These are phyloP conservation scores for Apiospora aurea DNA, from an alignment of 2,329 filamentous ascomycete species.

Conservation along the genomic window DNA sequence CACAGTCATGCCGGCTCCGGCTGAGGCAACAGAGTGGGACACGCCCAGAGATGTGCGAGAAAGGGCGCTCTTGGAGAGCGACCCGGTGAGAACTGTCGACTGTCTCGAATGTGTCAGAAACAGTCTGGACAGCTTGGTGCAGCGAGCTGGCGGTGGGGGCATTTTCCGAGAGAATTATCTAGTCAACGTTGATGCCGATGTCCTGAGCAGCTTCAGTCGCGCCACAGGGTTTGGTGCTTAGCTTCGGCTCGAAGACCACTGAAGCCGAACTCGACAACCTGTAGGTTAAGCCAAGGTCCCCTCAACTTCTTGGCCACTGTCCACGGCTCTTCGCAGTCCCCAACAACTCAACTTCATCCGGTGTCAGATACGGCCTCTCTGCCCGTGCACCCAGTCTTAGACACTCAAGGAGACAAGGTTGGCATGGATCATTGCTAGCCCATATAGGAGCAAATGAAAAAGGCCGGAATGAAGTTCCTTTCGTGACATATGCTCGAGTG, in stretches of 20 bases:
- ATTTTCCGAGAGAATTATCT: constrained; percentile 73
- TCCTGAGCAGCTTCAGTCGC: constrained; percentile 66
- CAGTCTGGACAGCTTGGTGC: constrained; percentile 65
- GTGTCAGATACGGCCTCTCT: too few relatives aligned
- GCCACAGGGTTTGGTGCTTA: constrained; percentile 28
- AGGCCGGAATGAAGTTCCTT: too few relatives aligned
- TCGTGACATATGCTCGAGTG: too few relatives aligned
- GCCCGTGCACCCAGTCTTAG: too few relatives aligned
- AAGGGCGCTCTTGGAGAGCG: constrained; percentile 60
- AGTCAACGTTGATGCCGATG: constrained; percentile 77
- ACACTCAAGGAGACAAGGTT: too few relatives aligned
- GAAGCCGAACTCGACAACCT: neutral
- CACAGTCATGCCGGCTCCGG: constrained; percentile 53
- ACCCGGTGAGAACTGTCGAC: constrained; percentile 73
- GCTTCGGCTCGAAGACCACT: neutral
- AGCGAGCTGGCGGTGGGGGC: constrained; percentile 67
- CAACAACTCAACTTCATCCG: too few relatives aligned
- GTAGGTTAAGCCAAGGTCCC: too few relatives aligned
- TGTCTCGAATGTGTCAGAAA: constrained; percentile 69
- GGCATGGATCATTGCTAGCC: too few relatives aligned
- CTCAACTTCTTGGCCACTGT: neutral
- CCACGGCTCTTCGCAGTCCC: too few relatives aligned
- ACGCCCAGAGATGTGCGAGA: constrained; percentile 62
- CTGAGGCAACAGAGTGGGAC: constrained; percentile 59
- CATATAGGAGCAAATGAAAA: too few relatives aligned